Evolutionary conservation across 2,329 filamentous ascomycete species (phyloP).

Genomic region (Trichoderma cornu-damae): DNA sequence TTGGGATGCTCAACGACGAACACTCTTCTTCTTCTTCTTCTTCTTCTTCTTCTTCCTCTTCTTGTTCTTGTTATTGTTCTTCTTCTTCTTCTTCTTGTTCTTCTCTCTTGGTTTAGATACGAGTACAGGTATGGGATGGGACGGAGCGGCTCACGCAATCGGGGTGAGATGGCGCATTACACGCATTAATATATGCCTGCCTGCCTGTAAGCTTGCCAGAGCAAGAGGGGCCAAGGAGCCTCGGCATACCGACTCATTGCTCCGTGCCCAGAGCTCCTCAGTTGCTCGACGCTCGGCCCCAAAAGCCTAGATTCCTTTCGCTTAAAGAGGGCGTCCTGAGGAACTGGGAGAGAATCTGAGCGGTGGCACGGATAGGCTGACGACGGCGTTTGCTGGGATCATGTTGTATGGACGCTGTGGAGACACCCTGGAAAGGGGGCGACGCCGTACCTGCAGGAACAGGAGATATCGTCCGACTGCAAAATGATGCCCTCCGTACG

Average conservation of each 20-base stretch:
- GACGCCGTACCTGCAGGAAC: constrained; percentile 17
- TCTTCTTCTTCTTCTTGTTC: not conserved
- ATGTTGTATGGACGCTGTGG: constrained; percentile 12
- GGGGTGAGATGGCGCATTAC: constrained; percentile 3
- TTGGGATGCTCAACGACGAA: not conserved
- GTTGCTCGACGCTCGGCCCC: not conserved
- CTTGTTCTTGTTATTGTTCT: too few relatives aligned
- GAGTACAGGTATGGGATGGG: not conserved
- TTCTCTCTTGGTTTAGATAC: not conserved
- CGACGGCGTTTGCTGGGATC: constrained; percentile 6
- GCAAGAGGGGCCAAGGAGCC: not conserved
- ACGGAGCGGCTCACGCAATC: not conserved
- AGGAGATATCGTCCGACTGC: constrained; percentile 9
- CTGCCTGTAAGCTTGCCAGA: not conserved
- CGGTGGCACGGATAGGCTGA: constrained; percentile 9
- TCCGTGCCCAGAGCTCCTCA: too few relatives aligned
- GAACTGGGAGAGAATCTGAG: not conserved
- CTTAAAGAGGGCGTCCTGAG: constrained; percentile 11
- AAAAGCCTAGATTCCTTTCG: constrained; percentile 8
- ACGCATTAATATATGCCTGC: constrained; percentile 13
- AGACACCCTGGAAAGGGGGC: constrained; percentile 16
- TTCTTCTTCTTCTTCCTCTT: too few relatives aligned
- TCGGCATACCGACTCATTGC: not conserved
- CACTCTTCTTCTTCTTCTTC: too few relatives aligned
- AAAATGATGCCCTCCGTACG: constrained; percentile 2